phyloP scores from a whole-genome alignment of 106 monocot genomes.

The Acorus gramineus region DNA sequence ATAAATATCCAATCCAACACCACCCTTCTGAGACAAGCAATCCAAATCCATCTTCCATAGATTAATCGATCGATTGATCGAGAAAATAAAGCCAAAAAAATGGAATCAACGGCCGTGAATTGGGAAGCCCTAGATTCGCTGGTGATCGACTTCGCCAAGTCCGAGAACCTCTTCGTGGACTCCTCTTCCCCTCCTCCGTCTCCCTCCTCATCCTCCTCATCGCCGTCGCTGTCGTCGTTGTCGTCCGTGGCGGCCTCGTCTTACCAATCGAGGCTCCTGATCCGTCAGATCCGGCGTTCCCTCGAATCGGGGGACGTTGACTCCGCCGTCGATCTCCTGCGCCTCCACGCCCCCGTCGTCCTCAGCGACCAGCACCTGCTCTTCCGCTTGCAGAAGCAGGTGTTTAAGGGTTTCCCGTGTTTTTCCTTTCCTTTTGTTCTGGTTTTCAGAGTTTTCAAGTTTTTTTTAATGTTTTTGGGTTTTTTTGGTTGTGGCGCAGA shows the following conservation, averaged over 20 bases:
- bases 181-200: constrained; percentile 12
- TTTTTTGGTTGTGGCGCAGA: constrained; percentile 29
- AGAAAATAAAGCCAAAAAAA: not conserved
- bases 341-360: constrained; percentile 43
- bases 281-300: constrained; percentile 54
- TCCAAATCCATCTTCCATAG: too few species aligned
- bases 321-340: constrained; percentile 42
- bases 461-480: not conserved
- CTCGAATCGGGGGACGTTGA: constrained; percentile 72
- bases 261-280: constrained; percentile 45
- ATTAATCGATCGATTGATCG: too few species aligned
- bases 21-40: too few species aligned
- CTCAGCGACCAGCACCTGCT: constrained; percentile 78
- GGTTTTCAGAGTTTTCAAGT: not conserved
- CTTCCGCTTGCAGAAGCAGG: constrained; percentile 93
- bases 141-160: constrained; percentile 67
- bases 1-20: too few species aligned
- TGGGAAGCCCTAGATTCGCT: constrained; percentile 91
- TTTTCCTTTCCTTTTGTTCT: not conserved
- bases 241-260: constrained; percentile 33
- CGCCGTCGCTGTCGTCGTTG: constrained; percentile 18
- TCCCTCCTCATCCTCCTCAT: constrained; percentile 23
- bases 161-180: constrained; percentile 59
- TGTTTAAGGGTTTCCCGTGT: not conserved
- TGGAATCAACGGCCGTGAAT: constrained; percentile 73